Conservation (phyloP, 371 early-diverging fungal species). For the Apophysomyces sp. region DNA sequence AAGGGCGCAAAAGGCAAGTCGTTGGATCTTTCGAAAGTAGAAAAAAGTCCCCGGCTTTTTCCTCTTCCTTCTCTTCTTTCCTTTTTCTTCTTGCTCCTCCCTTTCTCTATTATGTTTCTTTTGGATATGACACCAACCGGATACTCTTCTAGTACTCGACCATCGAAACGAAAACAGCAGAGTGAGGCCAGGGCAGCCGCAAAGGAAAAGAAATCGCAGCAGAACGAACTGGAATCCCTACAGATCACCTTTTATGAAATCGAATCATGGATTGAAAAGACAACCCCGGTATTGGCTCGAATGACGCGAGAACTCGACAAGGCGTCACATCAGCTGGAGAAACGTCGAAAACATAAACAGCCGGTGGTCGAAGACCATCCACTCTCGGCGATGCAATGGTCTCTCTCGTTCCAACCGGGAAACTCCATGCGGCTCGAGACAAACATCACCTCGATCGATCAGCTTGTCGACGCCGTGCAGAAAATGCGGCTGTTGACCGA, state of each 20-base stretch:
- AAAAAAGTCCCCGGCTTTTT: not conserved
- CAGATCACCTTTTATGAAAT: constrained; percentile 46
- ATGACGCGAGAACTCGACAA: constrained; percentile 40
- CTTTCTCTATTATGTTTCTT: not conserved
- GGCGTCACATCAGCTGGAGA: constrained; percentile 30
- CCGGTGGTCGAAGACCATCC: not conserved
- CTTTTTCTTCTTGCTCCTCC: not conserved
- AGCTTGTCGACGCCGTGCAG: constrained; percentile 35
- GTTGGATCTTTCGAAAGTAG: not conserved
- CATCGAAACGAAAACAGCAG: not conserved
- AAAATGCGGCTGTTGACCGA: constrained; percentile 24
- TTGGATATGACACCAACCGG: not conserved
- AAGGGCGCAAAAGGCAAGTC: not conserved
- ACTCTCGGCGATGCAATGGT: constrained; percentile 21
- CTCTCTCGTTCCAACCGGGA: constrained; percentile 34
- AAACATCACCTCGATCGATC: constrained; percentile 36
- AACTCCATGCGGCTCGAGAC: constrained; percentile 35
- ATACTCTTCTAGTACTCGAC: not conserved
- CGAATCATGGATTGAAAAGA: constrained; percentile 45
- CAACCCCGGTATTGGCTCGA: constrained; percentile 28
- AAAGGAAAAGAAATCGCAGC: constrained; percentile 21
- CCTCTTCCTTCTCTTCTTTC: not conserved
- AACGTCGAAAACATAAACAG: constrained; percentile 2
- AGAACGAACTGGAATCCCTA: constrained; percentile 35
- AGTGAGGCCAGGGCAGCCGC: constrained; percentile 25